phyloP scores from a whole-genome alignment of 2,329 filamentous ascomycete species.

The Biscogniauxia sp. region DNA sequence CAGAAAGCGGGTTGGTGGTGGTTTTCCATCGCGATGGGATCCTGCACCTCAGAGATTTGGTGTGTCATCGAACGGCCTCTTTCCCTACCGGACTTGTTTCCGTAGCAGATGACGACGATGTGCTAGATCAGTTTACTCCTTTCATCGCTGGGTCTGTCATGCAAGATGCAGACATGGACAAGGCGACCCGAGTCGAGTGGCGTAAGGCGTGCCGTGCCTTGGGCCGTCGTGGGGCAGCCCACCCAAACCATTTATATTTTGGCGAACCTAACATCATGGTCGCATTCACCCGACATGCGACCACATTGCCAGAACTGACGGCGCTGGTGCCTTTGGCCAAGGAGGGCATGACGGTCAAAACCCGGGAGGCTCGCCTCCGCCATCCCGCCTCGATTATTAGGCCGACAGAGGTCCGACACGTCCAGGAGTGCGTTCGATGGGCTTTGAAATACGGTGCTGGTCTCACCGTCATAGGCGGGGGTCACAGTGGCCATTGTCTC shows the following conservation, averaged over 20 bases:
- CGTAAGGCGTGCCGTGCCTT: too few species aligned
- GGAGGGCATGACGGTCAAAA: conserved; percentile 43
- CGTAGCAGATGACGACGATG: conserved; percentile 27
- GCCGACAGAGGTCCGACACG: conserved; percentile 45
- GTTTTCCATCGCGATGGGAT: conserved; percentile 53
- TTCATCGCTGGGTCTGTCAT: too few species aligned
- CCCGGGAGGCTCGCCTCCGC: conserved; percentile 45
- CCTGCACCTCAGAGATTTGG: conserved; percentile 46
- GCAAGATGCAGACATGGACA: too few species aligned
- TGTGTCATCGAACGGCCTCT: conserved; percentile 44
- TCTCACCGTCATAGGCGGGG: conserved; percentile 54
- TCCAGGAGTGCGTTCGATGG: conserved; percentile 58
- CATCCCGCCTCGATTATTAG: conserved; percentile 42
- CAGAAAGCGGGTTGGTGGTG: conserved; percentile 42
- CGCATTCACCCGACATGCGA: conserved; percentile 47
- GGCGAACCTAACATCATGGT: conserved; percentile 48
- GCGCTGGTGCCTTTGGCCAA: conserved; percentile 38
- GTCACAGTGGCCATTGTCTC: conserved; percentile 60
- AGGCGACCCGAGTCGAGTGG: too few species aligned
- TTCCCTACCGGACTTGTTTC: conserved; percentile 44
- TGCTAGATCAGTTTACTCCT: too few species aligned
- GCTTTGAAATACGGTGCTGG: conserved; percentile 44
- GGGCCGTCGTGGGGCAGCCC: too few species aligned
- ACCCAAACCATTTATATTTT: conserved; percentile 44
- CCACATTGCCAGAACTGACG: conserved; percentile 40